These are phyloP conservation scores for Eragrostis curvula DNA, from an alignment of 176 grass and related monocot genomes.

Conservation along the genomic window DNA sequence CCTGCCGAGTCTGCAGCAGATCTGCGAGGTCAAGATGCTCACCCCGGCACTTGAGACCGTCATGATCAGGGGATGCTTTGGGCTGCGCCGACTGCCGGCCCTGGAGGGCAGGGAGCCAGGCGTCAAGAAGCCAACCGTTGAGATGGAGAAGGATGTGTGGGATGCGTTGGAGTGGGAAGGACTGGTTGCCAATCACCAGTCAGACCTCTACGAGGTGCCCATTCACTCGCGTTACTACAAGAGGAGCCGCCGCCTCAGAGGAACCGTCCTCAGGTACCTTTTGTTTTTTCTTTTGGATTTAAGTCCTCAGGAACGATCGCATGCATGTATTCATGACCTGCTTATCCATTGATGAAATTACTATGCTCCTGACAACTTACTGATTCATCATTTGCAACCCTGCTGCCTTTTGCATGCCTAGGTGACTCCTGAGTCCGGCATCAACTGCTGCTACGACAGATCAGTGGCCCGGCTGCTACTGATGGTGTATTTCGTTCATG, in stretches of 20 bases:
- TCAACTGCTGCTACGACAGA: neutral
- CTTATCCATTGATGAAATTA: neutral
- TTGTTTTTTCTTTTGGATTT: no score
- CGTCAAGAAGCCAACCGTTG: neutral
- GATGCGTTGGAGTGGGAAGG: slow-evolving; percentile 22
- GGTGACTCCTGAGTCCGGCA: slow-evolving; percentile 11
- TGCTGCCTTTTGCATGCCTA: neutral
- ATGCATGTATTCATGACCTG: no score
- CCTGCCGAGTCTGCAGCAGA: neutral
- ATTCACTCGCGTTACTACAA: slow-evolving; percentile 20
- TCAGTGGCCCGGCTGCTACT: neutral
- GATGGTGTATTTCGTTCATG: neutral
- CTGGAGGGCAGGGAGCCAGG: neutral
- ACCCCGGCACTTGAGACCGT: neutral
- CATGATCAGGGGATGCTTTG: slow-evolving; percentile 22
- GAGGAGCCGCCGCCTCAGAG: neutral
- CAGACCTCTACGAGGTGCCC: neutral
- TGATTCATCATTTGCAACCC: neutral
- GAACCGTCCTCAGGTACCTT: slow-evolving; percentile 38
- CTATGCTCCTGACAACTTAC: neutral
- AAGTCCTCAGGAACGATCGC: no score
- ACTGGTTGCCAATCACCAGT: neutral
- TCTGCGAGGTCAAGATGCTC: slow-evolving; percentile 28
- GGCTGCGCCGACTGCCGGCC: neutral
- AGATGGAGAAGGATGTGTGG: slow-evolving; percentile 44